A percentile compares a stretch with the other conserved stretches of the same genome.
Evolutionary conservation across 2,329 filamentous ascomycete genomes (phyloP).

Genomic region (Xylariomycetidae sp.): DNA sequence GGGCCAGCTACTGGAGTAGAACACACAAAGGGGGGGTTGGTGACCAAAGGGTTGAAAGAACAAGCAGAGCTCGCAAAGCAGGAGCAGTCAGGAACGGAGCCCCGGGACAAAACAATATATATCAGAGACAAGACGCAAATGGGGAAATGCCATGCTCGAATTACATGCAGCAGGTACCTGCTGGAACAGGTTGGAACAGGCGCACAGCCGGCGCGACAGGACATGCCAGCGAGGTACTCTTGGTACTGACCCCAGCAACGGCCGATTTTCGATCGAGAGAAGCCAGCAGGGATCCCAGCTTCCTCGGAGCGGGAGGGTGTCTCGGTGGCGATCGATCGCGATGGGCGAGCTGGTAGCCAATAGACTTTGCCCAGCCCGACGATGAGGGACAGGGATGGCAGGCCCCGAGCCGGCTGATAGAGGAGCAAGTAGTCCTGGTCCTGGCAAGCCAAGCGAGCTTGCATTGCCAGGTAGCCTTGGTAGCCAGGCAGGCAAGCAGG

Average conservation of each 20-base stretch:
- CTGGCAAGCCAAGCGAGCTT: too few relatives aligned
- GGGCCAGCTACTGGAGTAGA: background rate
- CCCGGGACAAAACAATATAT: background rate
- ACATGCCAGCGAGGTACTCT: background rate
- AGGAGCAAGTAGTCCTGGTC: background rate
- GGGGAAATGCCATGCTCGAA: background rate
- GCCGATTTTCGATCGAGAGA: constrained; percentile 1
- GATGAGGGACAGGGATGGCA: background rate
- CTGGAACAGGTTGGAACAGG: background rate
- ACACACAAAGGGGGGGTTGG: background rate
- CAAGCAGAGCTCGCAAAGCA: background rate
- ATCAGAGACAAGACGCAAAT: too few relatives aligned
- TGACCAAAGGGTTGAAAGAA: background rate
- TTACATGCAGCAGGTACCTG: background rate
- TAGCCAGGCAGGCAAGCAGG: background rate
- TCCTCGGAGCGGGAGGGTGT: constrained; percentile 20
- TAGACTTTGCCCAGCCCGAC: background rate
- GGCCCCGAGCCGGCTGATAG: background rate
- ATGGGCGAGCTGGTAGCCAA: background rate
- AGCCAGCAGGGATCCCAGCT: constrained; percentile 14
- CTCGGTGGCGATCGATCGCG: constrained; percentile 22
- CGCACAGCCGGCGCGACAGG: background rate
- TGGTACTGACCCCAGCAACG: background rate
- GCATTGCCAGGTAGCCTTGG: too few relatives aligned
- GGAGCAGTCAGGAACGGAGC: constrained; percentile 1